Evolutionary conservation across 495 filamentous ascomycete genomes (phyloP).

Genomic region (Penicillium simplicissimum): DNA sequence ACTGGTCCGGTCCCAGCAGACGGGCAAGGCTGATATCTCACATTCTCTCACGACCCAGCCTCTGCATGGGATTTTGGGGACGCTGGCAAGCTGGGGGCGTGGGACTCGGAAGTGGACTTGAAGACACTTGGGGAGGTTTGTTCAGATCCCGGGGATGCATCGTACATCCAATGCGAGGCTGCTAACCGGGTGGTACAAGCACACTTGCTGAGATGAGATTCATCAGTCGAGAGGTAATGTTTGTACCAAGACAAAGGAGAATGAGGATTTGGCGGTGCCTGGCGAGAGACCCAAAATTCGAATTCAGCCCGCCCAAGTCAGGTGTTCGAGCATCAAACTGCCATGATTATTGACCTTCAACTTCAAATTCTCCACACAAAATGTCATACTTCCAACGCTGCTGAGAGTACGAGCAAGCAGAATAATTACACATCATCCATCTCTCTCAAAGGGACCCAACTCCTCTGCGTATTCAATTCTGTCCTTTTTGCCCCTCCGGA

Average conservation of each 20-base stretch:
- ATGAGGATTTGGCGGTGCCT: neutral
- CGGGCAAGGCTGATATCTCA: constrained; percentile 31
- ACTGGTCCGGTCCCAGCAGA: neutral
- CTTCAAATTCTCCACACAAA: too few species aligned
- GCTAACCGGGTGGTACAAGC: neutral
- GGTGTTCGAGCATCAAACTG: neutral
- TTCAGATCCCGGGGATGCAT: neutral
- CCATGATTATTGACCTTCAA: neutral
- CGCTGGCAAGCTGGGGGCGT: neutral
- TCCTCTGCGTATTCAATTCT: neutral
- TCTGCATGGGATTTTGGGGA: constrained; percentile 17
- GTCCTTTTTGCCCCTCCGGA: constrained; percentile 3
- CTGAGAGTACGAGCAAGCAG: too few species aligned
- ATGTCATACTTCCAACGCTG: neutral
- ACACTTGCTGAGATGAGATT: neutral
- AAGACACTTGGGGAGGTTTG: neutral
- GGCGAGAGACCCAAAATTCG: neutral
- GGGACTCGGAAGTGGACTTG: neutral
- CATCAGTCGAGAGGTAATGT: neutral
- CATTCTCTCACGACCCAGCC: constrained; percentile 27
- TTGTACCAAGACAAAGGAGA: neutral
- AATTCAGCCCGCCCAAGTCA: neutral
- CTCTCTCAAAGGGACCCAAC: neutral
- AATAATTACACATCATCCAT: neutral
- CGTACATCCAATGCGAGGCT: neutral